Evolutionary conservation across 2,329 filamentous ascomycete genomes (phyloP), one percentile per base, ranked within the genome.

Genomic region (Pochonia chlamydosporia): DNA sequence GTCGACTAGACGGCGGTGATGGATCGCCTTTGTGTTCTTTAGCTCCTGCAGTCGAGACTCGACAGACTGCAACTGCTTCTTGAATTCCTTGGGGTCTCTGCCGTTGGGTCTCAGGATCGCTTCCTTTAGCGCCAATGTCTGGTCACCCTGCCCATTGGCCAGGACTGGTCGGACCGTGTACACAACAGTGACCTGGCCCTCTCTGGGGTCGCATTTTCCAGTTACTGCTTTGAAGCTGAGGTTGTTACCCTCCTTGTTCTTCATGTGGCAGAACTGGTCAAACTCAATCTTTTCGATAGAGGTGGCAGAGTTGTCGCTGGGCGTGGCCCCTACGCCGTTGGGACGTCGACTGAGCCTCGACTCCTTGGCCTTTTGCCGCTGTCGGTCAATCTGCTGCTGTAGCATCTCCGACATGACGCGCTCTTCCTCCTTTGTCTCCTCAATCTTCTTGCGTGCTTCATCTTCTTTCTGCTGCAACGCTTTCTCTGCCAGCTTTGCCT

Each of bases 21-120:
- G 79, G 33, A 93, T 70, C 54, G 78, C 80, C 62, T 88, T 93
- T 40, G 90, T 70, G 1, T 78, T 72, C 63, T 88, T 93, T 44
- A 95, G 70, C 9, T 79, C 74, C 54, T 92, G 87, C 30, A 99
- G 74, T 49, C 86, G 79, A 35, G 79, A 78, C 63, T 96, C 91
- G 21, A 95, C 77, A 7, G 76, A 75, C 58, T 89, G 84, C 44
- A 96, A 74, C 52, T 87, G 80, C 61, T 86, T 85, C 59, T 90
- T 90, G 60, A 89, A 81, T 16, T 82, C 76, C 23, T 79, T 71
- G 2, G 72, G 63, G 41, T 87, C 82, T 43, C 78, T 78, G 3
- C 72, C 71, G 24, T 69, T 74, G 9, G 79, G 75, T 21, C 75
- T 71, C 49, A 92, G 63, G 45, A 76, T 71, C 8, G 83, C 74